Conservation (phyloP, 2,329 filamentous ascomycete genomes). For the Cladosporium sp. region DNA sequence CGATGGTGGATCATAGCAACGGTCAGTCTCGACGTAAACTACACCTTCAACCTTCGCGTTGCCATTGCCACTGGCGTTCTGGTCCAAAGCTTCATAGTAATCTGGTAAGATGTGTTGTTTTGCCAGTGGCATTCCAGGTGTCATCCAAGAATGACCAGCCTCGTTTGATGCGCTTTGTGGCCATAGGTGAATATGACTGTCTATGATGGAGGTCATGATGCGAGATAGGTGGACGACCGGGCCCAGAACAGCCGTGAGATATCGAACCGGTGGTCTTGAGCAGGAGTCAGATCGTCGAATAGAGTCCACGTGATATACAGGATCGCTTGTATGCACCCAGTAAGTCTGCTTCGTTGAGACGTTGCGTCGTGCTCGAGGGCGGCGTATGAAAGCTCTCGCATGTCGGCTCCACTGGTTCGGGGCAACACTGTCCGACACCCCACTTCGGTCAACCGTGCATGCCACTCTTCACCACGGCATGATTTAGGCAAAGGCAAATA, state of each 20-base stretch:
- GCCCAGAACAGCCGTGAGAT: background rate
- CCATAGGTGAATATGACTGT: constrained; percentile 90
- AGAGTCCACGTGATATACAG: too few relatives aligned
- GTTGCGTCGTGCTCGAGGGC: too few relatives aligned
- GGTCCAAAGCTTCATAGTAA: constrained; percentile 26
- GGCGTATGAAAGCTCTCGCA: too few relatives aligned
- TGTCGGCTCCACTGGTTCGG: too few relatives aligned
- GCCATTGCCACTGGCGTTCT: constrained; percentile 35
- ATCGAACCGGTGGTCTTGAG: too few relatives aligned
- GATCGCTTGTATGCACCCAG: too few relatives aligned
- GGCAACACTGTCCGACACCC: too few relatives aligned
- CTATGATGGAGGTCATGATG: constrained; percentile 57
- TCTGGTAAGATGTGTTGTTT: constrained; percentile 53
- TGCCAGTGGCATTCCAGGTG: constrained; percentile 54
- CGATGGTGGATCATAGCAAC: constrained; percentile 35
- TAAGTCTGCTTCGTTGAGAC: too few relatives aligned
- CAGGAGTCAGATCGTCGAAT: too few relatives aligned
- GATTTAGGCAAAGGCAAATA: too few relatives aligned
- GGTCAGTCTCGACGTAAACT: constrained; percentile 79
- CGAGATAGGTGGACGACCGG: background rate
- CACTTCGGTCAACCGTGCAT: too few relatives aligned
- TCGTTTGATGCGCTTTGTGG: constrained; percentile 59
- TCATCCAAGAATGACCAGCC: constrained; percentile 66
- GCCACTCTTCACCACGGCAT: too few relatives aligned
- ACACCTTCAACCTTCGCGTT: constrained; percentile 54